Evolutionary conservation across 345 rosid genomes (phyloP).

Genomic region (Salix suchowensis): DNA sequence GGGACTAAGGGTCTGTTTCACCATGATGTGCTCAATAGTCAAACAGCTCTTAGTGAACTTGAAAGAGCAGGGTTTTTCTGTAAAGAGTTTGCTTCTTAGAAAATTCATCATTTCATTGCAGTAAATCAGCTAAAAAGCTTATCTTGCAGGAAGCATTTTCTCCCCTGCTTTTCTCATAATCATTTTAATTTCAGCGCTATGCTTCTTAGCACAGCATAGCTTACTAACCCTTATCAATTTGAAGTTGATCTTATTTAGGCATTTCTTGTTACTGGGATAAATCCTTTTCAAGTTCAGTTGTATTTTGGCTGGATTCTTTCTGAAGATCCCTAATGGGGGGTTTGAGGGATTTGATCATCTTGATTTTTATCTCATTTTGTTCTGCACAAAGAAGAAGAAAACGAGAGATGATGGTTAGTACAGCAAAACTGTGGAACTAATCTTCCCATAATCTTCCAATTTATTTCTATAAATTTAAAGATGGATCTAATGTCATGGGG

Average conservation of each 20-base stretch:
- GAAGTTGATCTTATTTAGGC: background rate
- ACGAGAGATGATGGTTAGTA: background rate
- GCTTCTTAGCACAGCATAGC: no score
- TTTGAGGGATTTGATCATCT: background rate
- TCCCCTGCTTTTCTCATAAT: no score
- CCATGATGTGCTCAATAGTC: no score
- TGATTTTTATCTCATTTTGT: background rate
- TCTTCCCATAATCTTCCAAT: no score
- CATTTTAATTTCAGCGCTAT: no score
- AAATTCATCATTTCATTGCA: no score
- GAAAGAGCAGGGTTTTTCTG: no score
- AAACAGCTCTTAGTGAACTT: no score
- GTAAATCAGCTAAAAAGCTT: no score
- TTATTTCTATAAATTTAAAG: background rate
- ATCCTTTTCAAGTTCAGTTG: background rate
- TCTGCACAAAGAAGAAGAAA: background rate
- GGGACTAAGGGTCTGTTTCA: background rate
- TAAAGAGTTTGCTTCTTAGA: no score
- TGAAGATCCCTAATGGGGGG: conserved; percentile 1
- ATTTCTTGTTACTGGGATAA: background rate
- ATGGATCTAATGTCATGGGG: background rate
- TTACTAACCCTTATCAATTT: background rate
- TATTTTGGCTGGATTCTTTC: background rate
- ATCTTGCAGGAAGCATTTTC: no score
- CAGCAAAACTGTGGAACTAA: background rate